Evolutionary conservation across 257 asterid species (phyloP).

Genomic region (Penstemon barbatus): DNA sequence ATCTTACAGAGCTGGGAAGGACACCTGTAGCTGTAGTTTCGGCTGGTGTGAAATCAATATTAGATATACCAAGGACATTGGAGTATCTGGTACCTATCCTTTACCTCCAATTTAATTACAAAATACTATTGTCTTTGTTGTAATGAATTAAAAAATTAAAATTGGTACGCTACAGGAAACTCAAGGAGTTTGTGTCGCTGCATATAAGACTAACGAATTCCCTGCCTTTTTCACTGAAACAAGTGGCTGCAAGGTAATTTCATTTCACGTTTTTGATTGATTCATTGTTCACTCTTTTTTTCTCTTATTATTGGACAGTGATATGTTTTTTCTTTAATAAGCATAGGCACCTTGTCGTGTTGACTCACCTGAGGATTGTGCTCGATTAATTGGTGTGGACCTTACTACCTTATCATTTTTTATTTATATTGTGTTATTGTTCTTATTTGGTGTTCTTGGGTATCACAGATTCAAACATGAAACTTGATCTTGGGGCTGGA

Average conservation of each 20-base stretch:
- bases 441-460: constrained; percentile 23
- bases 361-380: constrained; percentile 87
- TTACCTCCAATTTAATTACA: constrained; percentile 20
- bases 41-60: constrained; percentile 91
- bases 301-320: not conserved
- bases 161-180: constrained; percentile 68
- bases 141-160: not conserved
- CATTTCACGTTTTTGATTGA: constrained; percentile 2
- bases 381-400: constrained; percentile 67
- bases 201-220: constrained; percentile 76
- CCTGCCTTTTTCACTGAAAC: constrained; percentile 91
- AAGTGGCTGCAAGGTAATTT: constrained; percentile 79
- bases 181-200: constrained; percentile 90
- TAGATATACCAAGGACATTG: constrained; percentile 87
- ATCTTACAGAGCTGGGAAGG: constrained; percentile 90
- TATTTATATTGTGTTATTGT: not conserved
- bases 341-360: constrained; percentile 81
- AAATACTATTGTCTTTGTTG: not conserved
- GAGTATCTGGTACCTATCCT: constrained; percentile 73
- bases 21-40: constrained; percentile 86
- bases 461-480: constrained; percentile 54
- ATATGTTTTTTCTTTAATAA: not conserved
- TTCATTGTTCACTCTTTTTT: not conserved
- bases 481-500: constrained; percentile 66
- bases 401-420: not conserved